Evolutionary conservation across 2,329 filamentous ascomycete species (phyloP).

Genomic region (Sporothrix schenckii): DNA sequence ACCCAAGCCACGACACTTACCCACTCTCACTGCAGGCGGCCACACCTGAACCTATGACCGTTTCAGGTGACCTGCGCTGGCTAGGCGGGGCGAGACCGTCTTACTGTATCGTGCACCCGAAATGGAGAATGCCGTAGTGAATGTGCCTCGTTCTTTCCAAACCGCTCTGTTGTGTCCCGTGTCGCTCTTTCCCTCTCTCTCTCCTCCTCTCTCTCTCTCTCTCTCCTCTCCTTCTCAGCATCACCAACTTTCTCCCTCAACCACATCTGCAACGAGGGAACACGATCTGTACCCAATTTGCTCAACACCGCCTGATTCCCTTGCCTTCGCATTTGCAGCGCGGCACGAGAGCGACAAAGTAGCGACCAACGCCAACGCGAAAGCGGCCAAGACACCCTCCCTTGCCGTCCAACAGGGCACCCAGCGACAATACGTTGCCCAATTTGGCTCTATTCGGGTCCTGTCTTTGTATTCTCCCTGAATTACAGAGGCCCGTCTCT

Average conservation of each 20-base stretch:
- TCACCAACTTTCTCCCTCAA: not conserved
- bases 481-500: not conserved
- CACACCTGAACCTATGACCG: conserved; percentile 12
- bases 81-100: not conserved
- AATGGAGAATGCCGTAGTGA: not conserved
- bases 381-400: conserved; percentile 20
- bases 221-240: not conserved
- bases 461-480: not conserved
- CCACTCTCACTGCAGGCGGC: not conserved
- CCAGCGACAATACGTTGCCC: conserved; percentile 11
- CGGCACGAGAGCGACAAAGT: conserved; percentile 15
- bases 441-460: conserved; percentile 23
- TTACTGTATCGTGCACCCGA: not conserved
- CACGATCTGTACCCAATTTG: not conserved
- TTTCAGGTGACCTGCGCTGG: conserved; percentile 27
- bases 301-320: not conserved
- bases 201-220: not conserved
- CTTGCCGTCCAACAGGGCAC: conserved; percentile 17
- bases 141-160: not conserved
- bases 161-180: conserved; percentile 18
- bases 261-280: not conserved
- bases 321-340: not conserved
- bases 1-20: not conserved
- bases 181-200: not conserved
- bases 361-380: conserved; percentile 12